phyloP scores from a whole-genome alignment of 2,329 filamentous ascomycete species.

The Ophiostoma quercus region DNA sequence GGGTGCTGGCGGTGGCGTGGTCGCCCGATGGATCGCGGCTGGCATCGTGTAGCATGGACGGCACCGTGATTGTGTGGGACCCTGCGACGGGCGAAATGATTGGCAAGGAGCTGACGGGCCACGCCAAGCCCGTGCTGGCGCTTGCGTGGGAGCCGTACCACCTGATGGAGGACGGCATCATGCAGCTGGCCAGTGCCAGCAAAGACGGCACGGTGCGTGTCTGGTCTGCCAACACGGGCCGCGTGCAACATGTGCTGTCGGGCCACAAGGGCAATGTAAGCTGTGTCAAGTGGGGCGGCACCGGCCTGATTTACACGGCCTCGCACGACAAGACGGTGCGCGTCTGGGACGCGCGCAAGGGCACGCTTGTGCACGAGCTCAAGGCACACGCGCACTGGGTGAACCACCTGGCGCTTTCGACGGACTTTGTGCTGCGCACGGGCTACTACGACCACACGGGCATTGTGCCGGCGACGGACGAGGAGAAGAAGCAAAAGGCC shows the following conservation, averaged over 20 bases:
- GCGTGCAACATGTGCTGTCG: slow-evolving; percentile 73
- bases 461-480: slow-evolving; percentile 57
- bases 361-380: slow-evolving; percentile 73
- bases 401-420: slow-evolving; percentile 89
- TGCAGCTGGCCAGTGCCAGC: slow-evolving; percentile 76
- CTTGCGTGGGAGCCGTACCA: slow-evolving; percentile 94
- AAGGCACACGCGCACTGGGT: slow-evolving; percentile 80
- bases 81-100: slow-evolving; percentile 70
- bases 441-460: slow-evolving; percentile 80
- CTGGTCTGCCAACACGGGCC: slow-evolving; percentile 75
- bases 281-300: slow-evolving; percentile 93
- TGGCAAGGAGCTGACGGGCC: slow-evolving; percentile 71
- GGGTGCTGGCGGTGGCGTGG: slow-evolving; percentile 85
- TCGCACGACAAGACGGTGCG: slow-evolving; percentile 92
- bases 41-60: slow-evolving; percentile 90
- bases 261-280: slow-evolving; percentile 87
- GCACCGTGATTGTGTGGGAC: slow-evolving; percentile 85
- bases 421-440: slow-evolving; percentile 82
- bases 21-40: slow-evolving; percentile 76
- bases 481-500: slow-evolving; percentile 68
- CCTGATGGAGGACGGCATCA: slow-evolving; percentile 65
- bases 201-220: slow-evolving; percentile 86
- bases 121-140: slow-evolving; percentile 82
- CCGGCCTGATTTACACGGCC: slow-evolving; percentile 72
- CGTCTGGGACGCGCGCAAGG: slow-evolving; percentile 77